Conservation (phyloP, 202 grass and related monocot species). For the Panicum virgatum region DNA sequence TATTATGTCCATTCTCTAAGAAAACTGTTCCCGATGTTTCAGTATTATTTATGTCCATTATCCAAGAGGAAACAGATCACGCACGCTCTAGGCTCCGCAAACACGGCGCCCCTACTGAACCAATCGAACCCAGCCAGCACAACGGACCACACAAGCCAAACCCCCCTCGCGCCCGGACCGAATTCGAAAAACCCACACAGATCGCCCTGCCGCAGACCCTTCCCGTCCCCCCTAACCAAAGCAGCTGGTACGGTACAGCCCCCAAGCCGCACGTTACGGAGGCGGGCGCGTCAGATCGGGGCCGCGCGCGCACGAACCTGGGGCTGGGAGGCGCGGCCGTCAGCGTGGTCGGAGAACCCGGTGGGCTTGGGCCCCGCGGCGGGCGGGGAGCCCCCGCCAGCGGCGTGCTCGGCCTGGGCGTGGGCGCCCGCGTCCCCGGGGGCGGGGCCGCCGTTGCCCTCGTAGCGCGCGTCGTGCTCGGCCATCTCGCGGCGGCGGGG, state of each 20-base stretch:
- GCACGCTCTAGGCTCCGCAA: background rate
- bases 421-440: background rate
- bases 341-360: slow-evolving; percentile 42
- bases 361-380: slow-evolving; percentile 16
- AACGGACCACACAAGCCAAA: background rate
- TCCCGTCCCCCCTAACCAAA: no score
- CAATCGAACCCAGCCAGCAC: background rate
- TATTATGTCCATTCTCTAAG: no score
- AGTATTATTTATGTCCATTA: no score
- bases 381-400: background rate
- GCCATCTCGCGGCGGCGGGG: slow-evolving; percentile 31
- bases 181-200: background rate
- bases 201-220: no score
- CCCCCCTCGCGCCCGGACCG: background rate
- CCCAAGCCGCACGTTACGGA: background rate
- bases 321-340: slow-evolving; percentile 26
- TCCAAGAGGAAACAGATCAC: no score
- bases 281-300: no score
- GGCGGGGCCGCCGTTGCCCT: slow-evolving; percentile 34
- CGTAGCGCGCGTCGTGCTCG: slow-evolving; percentile 49
- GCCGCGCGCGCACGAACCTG: background rate
- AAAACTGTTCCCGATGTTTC: background rate
- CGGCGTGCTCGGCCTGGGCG: background rate
- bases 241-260: no score
- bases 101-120: background rate